Evolutionary conservation across 2,329 filamentous ascomycete genomes (phyloP), one percentile per base, ranked within the genome.

Genomic region (Colletotrichum neosansevieriae): DNA sequence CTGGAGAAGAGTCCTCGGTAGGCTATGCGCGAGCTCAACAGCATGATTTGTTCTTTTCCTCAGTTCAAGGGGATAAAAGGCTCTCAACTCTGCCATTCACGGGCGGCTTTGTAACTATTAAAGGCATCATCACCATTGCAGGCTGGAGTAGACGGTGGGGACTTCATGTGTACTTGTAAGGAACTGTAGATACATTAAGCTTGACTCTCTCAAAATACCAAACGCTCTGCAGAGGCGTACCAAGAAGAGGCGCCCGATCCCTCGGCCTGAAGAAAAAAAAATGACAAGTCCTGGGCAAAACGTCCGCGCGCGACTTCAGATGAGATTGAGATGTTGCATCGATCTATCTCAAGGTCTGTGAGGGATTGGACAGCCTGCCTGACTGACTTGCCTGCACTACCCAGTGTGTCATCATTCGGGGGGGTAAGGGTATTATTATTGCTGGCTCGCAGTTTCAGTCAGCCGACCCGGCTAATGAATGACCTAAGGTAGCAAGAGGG

Each of bases 51-150:
- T 53, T 17, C 17, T 34, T 50, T 24, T 32, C 21, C 21, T 45
- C 40, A 40, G 57, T 50, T 12, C 42, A 56, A 47, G 47, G 56
- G 50, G 19, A 38, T 50, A 24, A 44, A 45, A 50, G 56, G 49
- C 63, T 69, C 67, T 67, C 67, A 69, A 69, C 67, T 69, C 67
- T 67, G 44, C 42, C 40, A 32, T 57, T n/a, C 38, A 32, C 29
- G 29, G 66, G 62, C 63, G 54, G 62, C 44, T 58, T 36, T 69
- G 57, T 69, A 62, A 67, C 17, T 62, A 67, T 50, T 58, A 65
- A 53, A 62, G 56, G 51, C 24, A 24, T 24, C 66, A 66, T 66
- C 49, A 67, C 50, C 57, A 62, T 58, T 32, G 47, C 44, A 54
- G 63, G 57, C 50, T 44, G 67, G 67, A 69, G 67, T 69, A 62